phyloP scores from a whole-genome alignment of 495 filamentous ascomycete species.

The Annulohypoxylon moriforme region DNA sequence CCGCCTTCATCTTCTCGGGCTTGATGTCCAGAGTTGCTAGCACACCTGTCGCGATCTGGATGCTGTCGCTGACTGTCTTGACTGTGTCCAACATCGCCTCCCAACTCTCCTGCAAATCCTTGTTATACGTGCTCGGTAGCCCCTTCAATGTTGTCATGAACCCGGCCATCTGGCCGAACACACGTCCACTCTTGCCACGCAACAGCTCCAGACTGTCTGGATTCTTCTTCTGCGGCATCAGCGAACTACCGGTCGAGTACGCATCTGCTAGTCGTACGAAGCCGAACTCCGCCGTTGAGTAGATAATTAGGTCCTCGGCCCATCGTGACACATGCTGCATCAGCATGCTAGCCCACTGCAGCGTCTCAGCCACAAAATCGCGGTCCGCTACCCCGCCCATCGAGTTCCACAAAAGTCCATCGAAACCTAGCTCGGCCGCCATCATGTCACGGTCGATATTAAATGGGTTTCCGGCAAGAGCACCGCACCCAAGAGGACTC shows the following conservation, averaged over 20 bases:
- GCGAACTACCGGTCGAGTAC: slow-evolving; percentile 82
- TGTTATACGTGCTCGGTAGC: slow-evolving; percentile 92
- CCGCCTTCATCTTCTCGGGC: slow-evolving; percentile 80
- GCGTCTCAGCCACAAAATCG: slow-evolving; percentile 89
- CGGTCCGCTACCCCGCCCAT: slow-evolving; percentile 86
- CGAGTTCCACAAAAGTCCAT: slow-evolving; percentile 82
- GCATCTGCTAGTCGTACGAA: slow-evolving; percentile 87
- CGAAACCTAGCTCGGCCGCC: slow-evolving; percentile 89
- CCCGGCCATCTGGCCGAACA: slow-evolving; percentile 89
- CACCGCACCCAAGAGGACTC: slow-evolving; percentile 84
- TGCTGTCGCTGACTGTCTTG: slow-evolving; percentile 85
- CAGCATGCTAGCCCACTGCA: slow-evolving; percentile 88
- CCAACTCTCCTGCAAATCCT: slow-evolving; percentile 91
- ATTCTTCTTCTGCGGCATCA: slow-evolving; percentile 93
- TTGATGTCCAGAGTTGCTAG: slow-evolving; percentile 76
- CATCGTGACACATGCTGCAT: slow-evolving; percentile 90
- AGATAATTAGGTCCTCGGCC: slow-evolving; percentile 92
- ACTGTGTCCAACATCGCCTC: slow-evolving; percentile 90
- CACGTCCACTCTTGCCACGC: slow-evolving; percentile 85
- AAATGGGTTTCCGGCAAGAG: slow-evolving; percentile 93
- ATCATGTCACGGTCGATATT: slow-evolving; percentile 88
- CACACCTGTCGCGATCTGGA: slow-evolving; percentile 88
- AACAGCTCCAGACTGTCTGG: slow-evolving; percentile 87
- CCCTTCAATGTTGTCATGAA: slow-evolving; percentile 90
- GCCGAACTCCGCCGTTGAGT: slow-evolving; percentile 82